A percentile compares a stretch with the other conserved stretches of the same genome.
Conservation (phyloP, 106 monocot species). For the Allium fistulosum region DNA sequence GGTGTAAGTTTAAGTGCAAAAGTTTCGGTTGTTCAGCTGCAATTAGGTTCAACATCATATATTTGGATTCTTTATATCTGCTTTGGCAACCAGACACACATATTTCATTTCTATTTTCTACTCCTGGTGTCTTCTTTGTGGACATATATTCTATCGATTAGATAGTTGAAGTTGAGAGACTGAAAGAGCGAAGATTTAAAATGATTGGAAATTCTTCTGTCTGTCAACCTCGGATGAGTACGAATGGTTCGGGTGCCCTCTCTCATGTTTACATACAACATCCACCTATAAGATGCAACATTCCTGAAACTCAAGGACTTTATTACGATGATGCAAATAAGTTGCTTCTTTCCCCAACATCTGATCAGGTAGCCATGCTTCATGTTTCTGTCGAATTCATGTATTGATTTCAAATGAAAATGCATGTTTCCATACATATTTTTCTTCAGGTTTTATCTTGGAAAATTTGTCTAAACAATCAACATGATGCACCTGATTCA, state of each 20-base stretch:
- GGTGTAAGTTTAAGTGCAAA: slow-evolving; percentile 17
- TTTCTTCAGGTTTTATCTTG: slow-evolving; percentile 81
- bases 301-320: slow-evolving; percentile 87
- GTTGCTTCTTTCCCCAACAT: slow-evolving; percentile 81
- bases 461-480: slow-evolving; percentile 52
- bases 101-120: slow-evolving; percentile 5
- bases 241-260: slow-evolving; percentile 57
- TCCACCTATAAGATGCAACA: slow-evolving; percentile 81
- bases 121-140: background rate
- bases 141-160: too few relatives aligned
- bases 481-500: slow-evolving; percentile 66
- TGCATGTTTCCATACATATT: background rate
- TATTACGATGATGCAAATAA: slow-evolving; percentile 98
- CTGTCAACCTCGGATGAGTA: slow-evolving; percentile 24
- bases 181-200: background rate
- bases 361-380: slow-evolving; percentile 61
- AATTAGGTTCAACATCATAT: slow-evolving; percentile 1
- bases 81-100: background rate
- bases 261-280: slow-evolving; percentile 94
- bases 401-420: background rate
- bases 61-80: background rate
- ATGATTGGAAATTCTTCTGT: slow-evolving; percentile 25
- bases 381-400: too few relatives aligned
- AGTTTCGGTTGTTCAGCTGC: background rate
- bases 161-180: too few relatives aligned